phyloP scores from a whole-genome alignment of 2,329 filamentous ascomycete genomes.

The Aspergillus neotritici region DNA sequence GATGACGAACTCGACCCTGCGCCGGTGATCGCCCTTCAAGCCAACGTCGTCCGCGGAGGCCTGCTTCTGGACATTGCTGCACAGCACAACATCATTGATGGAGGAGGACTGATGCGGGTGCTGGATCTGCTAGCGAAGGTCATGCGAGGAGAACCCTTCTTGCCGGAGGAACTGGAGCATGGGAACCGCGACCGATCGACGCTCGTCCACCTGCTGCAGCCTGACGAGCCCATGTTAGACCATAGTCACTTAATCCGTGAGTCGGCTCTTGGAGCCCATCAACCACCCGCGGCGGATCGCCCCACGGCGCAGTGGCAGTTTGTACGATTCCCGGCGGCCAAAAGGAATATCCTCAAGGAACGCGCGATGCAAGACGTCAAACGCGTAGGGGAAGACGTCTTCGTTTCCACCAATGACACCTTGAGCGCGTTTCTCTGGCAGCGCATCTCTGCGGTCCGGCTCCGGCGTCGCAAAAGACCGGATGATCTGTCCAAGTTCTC shows the following conservation, averaged over 20 bases:
- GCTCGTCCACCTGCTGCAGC: conserved; percentile 3
- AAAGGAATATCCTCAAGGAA: background rate
- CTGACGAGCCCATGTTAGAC: conserved; percentile 7
- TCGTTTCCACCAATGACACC: conserved; percentile 4
- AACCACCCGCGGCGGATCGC: no score
- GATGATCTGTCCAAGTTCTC: background rate
- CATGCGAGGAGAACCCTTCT: conserved; percentile 1
- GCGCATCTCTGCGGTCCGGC: conserved; percentile 1
- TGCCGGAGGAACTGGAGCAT: background rate
- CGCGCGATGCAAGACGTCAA: background rate
- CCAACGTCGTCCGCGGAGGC: conserved; percentile 16
- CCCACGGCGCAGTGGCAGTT: background rate
- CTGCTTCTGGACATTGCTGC: conserved; percentile 11
- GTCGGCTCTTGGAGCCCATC: no score
- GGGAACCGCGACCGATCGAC: conserved; percentile 7
- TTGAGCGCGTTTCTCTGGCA: conserved; percentile 9
- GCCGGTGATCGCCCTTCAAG: conserved; percentile 14
- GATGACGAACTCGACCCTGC: conserved; percentile 4
- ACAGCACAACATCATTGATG: conserved; percentile 16
- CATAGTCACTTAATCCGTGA: background rate
- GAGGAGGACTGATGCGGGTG: conserved; percentile 2
- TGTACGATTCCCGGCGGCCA: background rate
- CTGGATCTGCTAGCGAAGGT: conserved; percentile 4
- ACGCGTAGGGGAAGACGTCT: no score
- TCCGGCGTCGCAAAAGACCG: background rate